Percentiles rank a stretch among this genome's conserved stretches.
These are phyloP conservation scores for Trypanosoma congolense DNA, from an alignment of 208 protist genomes.

Conservation along the genomic window DNA sequence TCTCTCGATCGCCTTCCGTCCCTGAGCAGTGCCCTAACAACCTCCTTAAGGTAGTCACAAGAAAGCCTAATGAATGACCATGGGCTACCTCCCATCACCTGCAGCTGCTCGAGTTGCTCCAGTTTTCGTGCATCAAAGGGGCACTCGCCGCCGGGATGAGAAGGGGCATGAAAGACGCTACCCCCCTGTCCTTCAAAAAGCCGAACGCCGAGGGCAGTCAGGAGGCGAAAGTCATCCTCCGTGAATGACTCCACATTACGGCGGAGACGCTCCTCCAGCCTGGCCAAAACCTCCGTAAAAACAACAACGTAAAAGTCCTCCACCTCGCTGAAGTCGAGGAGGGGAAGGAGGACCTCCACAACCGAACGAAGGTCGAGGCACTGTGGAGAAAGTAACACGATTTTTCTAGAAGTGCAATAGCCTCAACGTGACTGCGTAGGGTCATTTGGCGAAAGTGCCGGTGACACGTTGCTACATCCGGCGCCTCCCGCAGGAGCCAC, in stretches of 20 bases:
- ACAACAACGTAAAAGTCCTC: constrained; percentile 69
- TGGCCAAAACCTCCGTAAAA: constrained; percentile 56
- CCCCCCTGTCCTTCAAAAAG: constrained; percentile 41
- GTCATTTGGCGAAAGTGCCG: constrained; percentile 62
- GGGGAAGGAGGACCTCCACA: constrained; percentile 42
- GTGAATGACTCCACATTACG: constrained; percentile 48
- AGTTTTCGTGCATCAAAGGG: constrained; percentile 44
- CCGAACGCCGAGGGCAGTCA: constrained; percentile 60
- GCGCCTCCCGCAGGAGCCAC: constrained; percentile 74
- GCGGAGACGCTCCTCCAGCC: constrained; percentile 61
- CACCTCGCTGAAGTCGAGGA: constrained; percentile 54
- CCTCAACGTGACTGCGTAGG: constrained; percentile 42
- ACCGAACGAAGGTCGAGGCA: constrained; percentile 42
- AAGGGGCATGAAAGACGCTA: background rate
- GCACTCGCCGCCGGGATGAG: background rate
- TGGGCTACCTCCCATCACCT: constrained; percentile 83
- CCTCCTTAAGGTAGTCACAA: constrained; percentile 75
- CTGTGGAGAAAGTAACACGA: constrained; percentile 38
- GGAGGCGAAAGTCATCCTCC: constrained; percentile 39
- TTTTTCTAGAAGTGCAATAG: constrained; percentile 46
- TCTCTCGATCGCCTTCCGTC: constrained; percentile 56
- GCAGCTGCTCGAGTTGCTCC: constrained; percentile 78
- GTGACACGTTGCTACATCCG: constrained; percentile 31
- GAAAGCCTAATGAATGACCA: constrained; percentile 72
- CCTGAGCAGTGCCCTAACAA: constrained; percentile 51